Base-by-base conservation (phyloP, 164 flowering plant species). In the Chimonanthus salicifolius region DNA sequence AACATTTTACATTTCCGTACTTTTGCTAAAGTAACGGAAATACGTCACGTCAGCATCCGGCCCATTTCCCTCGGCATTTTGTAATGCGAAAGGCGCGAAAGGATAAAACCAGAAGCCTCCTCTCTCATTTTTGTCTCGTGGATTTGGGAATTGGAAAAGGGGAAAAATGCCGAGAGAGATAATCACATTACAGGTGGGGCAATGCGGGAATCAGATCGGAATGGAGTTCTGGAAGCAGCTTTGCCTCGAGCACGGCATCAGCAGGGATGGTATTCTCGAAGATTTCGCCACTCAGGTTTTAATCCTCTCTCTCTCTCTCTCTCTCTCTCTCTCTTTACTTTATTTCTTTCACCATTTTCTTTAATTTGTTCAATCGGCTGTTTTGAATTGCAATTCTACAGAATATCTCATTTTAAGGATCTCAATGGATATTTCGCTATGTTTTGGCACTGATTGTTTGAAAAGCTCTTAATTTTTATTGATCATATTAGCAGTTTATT, bases 191-290 rank as follows among this genome's bases (percentile, higher is more conserved):
- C 99, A 96, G 76, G 97, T 96, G 10, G 99, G 99, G 72, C 98
- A 96, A 89, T 96, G 99, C 74, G 99, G 99, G 80, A 96, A 96
- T 78, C 99, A 96, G 91, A 96, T 96, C 85, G 99, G 99, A 1
- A 96, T 96, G 99, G 99, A 94, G 87, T 96, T 96, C 89, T 96
- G 99, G 99, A 96, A 96, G 78, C 97, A 96, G 87, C 97, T 96
- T 33, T 96, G 98, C 77, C 92, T 91, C 84, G 99, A 96, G 82
- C 99, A 96, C 71, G 99, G 98, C 64, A 96, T 96, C 85, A 93
- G 89, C 85, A 94, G 87, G 67, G 99, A 96, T 0, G 99, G 99
- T 75, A 96, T 96, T 76, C 97, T 96, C 71, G 99, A 96, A 68
- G 99, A 96, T 67, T 96, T 93, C 77, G 99, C 97, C 50, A 94